Base-by-base conservation (phyloP, 2,329 filamentous ascomycete species). In the Byssochlamys sp. region DNA sequence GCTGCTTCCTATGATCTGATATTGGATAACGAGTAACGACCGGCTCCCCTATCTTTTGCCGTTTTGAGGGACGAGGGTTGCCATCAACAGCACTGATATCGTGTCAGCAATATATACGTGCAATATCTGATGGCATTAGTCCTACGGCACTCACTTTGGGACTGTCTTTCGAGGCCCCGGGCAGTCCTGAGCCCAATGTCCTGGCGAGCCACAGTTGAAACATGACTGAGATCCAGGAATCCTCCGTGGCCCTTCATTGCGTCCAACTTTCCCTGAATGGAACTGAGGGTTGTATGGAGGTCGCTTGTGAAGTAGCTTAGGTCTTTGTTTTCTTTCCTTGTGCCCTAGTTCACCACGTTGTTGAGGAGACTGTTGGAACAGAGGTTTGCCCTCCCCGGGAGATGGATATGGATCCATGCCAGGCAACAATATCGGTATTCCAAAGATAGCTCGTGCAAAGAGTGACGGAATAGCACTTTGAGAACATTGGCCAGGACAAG, bases 131-230 rank as follows among this genome's bases (percentile, higher is more conserved):
- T 29, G 24, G 7, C 14, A 19, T 19, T 19, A 3, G n/a, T 12
- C 19, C 31, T 7, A 19, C 25, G 11, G 53, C 33, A 70, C 70
- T 64, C 63, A 73, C 70, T 63, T 63, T 54, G 68, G 67, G 53
- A 65, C 60, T 48, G 66, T 60, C 52, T 67, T 63, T 35, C 65
- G 67, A 51, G 66, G 63, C 57, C 71, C 69, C 19, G 69, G 68
- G 56, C 70, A 73, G 53, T 69, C 62, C 50, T 72, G 69, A 39
- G 69, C 70, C 62, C 65, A 67, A 59, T 73, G 70, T 24, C 65
- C 63, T 7, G 57, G 55, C 50, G 66, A 63, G 10, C 70, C 70
- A 61, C 70, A 73, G 58, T 72, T 71, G 56, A 66, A 73, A 52
- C 70, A 72, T 33, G 66, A 60, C 26, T 67, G 66, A 24, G 59